phyloP scores from a whole-genome alignment of 208 protist species.

The Acanthamoeba healyi region DNA sequence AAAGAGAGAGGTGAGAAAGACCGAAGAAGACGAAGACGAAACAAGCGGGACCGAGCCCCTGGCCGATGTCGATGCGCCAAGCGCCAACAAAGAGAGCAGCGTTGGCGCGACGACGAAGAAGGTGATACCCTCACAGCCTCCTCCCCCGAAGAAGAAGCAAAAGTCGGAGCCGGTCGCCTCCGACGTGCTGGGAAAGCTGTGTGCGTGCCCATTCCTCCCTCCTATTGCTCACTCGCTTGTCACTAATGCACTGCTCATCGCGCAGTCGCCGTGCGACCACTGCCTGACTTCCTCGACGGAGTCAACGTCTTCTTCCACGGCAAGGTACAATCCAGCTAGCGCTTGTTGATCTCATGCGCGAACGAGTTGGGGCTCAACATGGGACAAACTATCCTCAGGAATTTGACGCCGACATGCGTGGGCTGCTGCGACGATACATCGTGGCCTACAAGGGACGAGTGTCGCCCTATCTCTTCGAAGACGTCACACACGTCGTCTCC shows the following conservation, averaged over 20 bases:
- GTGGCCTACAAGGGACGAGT: slow-evolving; percentile 56
- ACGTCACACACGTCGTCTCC: slow-evolving; percentile 36
- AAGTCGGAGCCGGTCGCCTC: neutral
- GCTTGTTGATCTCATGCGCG: too few relatives aligned
- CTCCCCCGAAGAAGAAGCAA: neutral
- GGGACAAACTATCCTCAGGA: neutral
- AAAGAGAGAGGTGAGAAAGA: neutral
- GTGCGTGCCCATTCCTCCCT: neutral
- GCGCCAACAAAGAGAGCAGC: neutral
- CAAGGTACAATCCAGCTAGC: slow-evolving; percentile 8
- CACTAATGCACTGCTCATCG: neutral
- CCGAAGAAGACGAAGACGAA: neutral
- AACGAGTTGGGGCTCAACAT: too few relatives aligned
- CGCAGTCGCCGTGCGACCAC: neutral
- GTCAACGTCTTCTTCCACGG: slow-evolving; percentile 47
- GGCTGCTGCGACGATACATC: neutral
- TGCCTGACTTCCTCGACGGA: slow-evolving; percentile 37
- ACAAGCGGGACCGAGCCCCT: slow-evolving; percentile 26
- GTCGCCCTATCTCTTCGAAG: slow-evolving; percentile 14
- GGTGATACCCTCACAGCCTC: neutral
- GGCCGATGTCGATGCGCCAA: neutral
- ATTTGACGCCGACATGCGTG: neutral
- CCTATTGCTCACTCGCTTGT: neutral
- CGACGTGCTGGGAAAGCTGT: neutral
- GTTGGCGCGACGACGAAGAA: neutral